phyloP scores from a whole-genome alignment of 305 asterid species.

The Solanum hybrid region DNA sequence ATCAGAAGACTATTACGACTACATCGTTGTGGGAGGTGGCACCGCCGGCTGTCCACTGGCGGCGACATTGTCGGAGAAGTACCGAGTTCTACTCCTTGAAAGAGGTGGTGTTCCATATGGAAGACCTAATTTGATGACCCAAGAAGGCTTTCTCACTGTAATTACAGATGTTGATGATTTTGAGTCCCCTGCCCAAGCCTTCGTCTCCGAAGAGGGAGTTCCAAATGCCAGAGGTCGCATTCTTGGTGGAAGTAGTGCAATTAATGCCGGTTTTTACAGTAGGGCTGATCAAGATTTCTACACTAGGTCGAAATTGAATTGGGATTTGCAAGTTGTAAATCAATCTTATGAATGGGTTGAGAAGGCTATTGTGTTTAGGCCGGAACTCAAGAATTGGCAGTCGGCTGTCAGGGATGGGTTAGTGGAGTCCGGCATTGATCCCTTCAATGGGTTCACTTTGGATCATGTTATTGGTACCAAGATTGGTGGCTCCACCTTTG shows the following conservation, averaged over 20 bases:
- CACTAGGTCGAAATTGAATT: conserved; percentile 40
- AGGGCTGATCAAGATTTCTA: conserved; percentile 66
- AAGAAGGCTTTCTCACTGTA: conserved; percentile 56
- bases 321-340: conserved; percentile 57
- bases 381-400: conserved; percentile 75
- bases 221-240: conserved; percentile 89
- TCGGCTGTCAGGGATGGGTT: conserved; percentile 70
- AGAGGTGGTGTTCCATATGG: conserved; percentile 76
- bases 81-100: conserved; percentile 67
- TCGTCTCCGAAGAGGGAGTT: conserved; percentile 85
- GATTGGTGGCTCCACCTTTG: conserved; percentile 86
- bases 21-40: conserved; percentile 58
- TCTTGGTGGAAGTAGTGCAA: conserved; percentile 88
- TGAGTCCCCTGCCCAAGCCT: conserved; percentile 75
- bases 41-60: conserved; percentile 96
- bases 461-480: conserved; percentile 78
- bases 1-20: conserved; percentile 48
- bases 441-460: conserved; percentile 63
- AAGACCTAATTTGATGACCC: conserved; percentile 54
- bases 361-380: conserved; percentile 73
- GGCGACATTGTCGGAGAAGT: conserved; percentile 63
- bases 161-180: conserved; percentile 43
- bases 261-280: conserved; percentile 87
- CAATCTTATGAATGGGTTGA: conserved; percentile 84
- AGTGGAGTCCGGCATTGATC: conserved; percentile 66